phyloP scores from a whole-genome alignment of 306 rosid genomes.

The Oemleria cerasiformis region DNA sequence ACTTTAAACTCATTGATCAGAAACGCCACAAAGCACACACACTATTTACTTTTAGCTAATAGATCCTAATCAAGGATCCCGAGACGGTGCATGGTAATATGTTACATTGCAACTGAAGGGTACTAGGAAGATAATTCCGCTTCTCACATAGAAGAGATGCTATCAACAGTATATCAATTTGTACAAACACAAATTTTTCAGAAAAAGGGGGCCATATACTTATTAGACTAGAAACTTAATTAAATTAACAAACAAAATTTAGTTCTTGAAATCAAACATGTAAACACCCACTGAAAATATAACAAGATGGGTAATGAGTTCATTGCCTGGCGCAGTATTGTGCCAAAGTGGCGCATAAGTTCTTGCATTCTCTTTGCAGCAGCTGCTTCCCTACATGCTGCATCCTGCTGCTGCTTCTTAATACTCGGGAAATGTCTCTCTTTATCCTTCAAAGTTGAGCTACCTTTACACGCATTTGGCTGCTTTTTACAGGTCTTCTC shows the following conservation, averaged over 20 bases:
- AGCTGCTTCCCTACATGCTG: constrained; percentile 71
- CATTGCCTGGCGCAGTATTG: constrained; percentile 76
- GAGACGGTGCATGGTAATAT: neutral
- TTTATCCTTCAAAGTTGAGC: constrained; percentile 55
- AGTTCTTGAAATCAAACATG: constrained; percentile 2
- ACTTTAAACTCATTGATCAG: neutral
- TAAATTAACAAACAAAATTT: neutral
- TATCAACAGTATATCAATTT: neutral
- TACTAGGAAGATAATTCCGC: neutral
- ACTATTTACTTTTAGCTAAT: neutral
- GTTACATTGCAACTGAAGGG: neutral
- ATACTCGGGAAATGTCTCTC: constrained; percentile 66
- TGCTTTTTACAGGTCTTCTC: constrained; percentile 50
- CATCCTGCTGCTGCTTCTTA: constrained; percentile 77
- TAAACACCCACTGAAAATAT: constrained; percentile 6
- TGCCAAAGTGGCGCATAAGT: constrained; percentile 81
- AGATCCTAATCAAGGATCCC: neutral
- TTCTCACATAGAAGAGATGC: neutral
- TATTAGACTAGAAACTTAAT: neutral
- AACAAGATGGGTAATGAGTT: constrained; percentile 8
- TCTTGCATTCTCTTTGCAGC: constrained; percentile 91
- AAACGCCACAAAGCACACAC: neutral
- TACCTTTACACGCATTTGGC: constrained; percentile 43
- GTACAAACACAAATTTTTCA: neutral
- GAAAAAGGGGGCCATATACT: neutral